Evolutionary conservation across 2,329 filamentous ascomycete genomes (phyloP).

Genomic region (Hymenoscyphus fructigenus): DNA sequence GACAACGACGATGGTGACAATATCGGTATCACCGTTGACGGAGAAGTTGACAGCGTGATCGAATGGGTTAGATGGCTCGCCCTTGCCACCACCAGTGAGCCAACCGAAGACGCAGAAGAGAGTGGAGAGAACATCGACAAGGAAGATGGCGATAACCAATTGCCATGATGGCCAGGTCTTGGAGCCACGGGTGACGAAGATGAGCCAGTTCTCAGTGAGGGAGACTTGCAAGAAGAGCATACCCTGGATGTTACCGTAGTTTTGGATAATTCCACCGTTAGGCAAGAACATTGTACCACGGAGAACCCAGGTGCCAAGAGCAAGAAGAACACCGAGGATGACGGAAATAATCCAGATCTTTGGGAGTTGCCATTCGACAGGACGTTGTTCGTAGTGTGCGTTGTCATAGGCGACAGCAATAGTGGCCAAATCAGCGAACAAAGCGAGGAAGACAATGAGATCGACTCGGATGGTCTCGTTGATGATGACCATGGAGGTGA

Average conservation of each 20-base stretch:
- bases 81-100: conserved; percentile 61
- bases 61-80: conserved; percentile 35
- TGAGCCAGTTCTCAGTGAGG: conserved; percentile 75
- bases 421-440: conserved; percentile 77
- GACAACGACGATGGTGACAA: conserved; percentile 63
- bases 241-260: conserved; percentile 72
- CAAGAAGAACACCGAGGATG: conserved; percentile 66
- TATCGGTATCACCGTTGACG: conserved; percentile 44
- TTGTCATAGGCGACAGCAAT: conserved; percentile 79
- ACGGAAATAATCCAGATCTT: conserved; percentile 80
- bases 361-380: conserved; percentile 77
- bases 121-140: conserved; percentile 70
- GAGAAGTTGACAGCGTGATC: conserved; percentile 40
- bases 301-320: conserved; percentile 70
- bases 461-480: conserved; percentile 72
- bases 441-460: conserved; percentile 75
- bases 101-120: conserved; percentile 76
- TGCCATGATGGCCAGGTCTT: conserved; percentile 75
- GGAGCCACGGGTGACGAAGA: conserved; percentile 73
- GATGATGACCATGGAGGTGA: conserved; percentile 76
- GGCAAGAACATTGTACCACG: conserved; percentile 68
- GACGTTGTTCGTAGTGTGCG: conserved; percentile 71
- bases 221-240: conserved; percentile 73
- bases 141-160: conserved; percentile 67
- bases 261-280: conserved; percentile 71